Evolutionary conservation across 1,284 basidiomycete species (phyloP).

Genomic region (Cystobasidium sp.): DNA sequence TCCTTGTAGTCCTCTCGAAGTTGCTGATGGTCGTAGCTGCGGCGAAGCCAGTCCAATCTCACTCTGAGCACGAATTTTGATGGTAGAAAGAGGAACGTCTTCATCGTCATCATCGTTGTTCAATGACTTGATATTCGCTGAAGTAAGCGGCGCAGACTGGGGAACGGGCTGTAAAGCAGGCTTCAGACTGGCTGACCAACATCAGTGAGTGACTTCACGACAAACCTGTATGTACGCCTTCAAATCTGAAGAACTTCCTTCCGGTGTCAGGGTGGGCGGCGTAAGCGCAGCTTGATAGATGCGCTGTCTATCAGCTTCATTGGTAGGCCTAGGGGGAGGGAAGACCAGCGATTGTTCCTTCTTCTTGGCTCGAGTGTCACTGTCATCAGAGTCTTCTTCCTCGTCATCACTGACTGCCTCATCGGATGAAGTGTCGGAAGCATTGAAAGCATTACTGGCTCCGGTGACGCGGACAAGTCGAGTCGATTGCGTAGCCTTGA

Average conservation of each 20-base stretch:
- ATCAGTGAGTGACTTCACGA: not conserved
- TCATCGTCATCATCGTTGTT: slow-evolving; percentile 30
- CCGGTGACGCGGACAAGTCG: not conserved
- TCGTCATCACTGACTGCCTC: not conserved
- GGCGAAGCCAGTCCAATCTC: slow-evolving; percentile 7
- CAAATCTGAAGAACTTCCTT: slow-evolving; percentile 24
- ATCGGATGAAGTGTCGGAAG: not conserved
- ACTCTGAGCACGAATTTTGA: slow-evolving; percentile 23
- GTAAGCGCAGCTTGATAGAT: slow-evolving; percentile 33
- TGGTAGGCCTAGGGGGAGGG: slow-evolving; percentile 30
- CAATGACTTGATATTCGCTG: not conserved
- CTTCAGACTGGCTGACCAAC: not conserved
- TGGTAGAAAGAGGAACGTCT: slow-evolving; percentile 33
- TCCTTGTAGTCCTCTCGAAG: not conserved
- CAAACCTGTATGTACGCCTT: slow-evolving; percentile 8
- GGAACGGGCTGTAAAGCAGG: slow-evolving; percentile 13
- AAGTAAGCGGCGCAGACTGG: slow-evolving; percentile 15
- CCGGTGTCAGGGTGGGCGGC: slow-evolving; percentile 24
- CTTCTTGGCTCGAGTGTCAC: slow-evolving; percentile 7
- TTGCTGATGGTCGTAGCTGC: not conserved
- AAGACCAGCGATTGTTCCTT: slow-evolving; percentile 18
- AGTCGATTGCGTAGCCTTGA: not conserved
- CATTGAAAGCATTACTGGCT: not conserved
- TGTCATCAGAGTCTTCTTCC: slow-evolving; percentile 38
- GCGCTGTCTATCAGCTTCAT: slow-evolving; percentile 19